Percentiles rank a stretch among this genome's conserved stretches.
phyloP scores from a whole-genome alignment of 495 filamentous ascomycete species.

The Penicillium canescens region DNA sequence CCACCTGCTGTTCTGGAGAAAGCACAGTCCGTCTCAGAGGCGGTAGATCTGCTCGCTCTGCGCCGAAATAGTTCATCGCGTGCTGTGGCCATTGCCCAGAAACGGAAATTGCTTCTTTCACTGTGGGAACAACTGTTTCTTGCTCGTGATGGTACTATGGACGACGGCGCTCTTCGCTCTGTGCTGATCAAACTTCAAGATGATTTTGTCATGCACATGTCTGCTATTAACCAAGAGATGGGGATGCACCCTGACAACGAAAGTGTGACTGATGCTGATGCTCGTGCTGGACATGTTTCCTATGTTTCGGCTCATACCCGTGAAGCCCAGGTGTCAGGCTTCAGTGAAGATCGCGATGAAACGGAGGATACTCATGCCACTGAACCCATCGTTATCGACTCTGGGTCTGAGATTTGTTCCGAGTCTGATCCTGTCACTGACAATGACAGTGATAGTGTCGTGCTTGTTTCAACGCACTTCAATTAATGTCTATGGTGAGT shows the following conservation, averaged over 20 bases:
- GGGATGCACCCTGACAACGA: conserved; percentile 10
- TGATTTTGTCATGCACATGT: conserved; percentile 76
- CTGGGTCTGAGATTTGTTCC: conserved; percentile 4
- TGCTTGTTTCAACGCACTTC: conserved; percentile 1
- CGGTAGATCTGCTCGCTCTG: conserved; percentile 55
- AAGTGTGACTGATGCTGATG: background rate
- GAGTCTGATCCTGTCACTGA: background rate
- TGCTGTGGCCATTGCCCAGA: conserved; percentile 54
- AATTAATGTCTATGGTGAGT: background rate
- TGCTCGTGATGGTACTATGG: conserved; percentile 66
- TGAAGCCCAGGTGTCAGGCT: background rate
- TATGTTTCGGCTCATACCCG: background rate
- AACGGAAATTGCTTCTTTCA: conserved; percentile 71
- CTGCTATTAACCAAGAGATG: conserved; percentile 50
- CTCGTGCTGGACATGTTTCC: background rate
- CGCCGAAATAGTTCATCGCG: conserved; percentile 57
- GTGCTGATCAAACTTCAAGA: conserved; percentile 73
- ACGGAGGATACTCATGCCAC: background rate
- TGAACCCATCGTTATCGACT: conserved; percentile 10
- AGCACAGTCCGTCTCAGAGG: conserved; percentile 63
- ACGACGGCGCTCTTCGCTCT: conserved; percentile 56
- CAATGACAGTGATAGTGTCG: conserved; percentile 13
- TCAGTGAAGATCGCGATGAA: background rate
- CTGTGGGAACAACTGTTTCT: conserved; percentile 76
- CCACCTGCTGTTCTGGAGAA: conserved; percentile 64